These are phyloP conservation scores for Hydrangea macrophylla DNA, from an alignment of 148 eudicot genomes.

Conservation along the genomic window DNA sequence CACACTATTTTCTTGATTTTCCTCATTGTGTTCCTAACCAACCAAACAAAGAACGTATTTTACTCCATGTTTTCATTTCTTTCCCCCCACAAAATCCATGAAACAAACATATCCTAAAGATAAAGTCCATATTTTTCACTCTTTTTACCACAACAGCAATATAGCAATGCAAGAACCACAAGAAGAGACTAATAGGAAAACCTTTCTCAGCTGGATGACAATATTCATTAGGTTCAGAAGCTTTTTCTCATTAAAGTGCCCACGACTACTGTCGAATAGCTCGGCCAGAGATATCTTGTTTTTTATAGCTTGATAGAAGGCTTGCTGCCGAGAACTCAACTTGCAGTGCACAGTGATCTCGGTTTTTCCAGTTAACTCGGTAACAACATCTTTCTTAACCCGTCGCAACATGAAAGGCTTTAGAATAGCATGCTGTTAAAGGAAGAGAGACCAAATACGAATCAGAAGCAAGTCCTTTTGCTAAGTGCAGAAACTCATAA, in stretches of 20 bases:
- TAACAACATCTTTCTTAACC: conserved; percentile 89
- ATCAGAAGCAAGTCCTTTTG: not conserved
- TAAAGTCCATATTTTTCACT: not conserved
- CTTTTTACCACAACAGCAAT: not conserved
- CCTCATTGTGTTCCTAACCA: too few species aligned
- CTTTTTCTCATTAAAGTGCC: conserved; percentile 82
- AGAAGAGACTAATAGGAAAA: conserved; percentile 16
- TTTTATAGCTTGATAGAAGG: conserved; percentile 96
- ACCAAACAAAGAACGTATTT: too few species aligned
- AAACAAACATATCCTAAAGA: too few species aligned
- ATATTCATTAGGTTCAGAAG: conserved; percentile 92
- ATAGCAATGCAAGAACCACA: conserved; percentile 3
- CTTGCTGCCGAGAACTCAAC: conserved; percentile 96
- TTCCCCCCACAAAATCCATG: too few species aligned
- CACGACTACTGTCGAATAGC: conserved; percentile 88
- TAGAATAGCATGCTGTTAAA: conserved; percentile 87
- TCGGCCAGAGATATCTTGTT: conserved; percentile 95
- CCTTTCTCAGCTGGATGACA: conserved; percentile 98
- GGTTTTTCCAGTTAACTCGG: conserved; percentile 89
- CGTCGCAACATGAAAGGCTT: conserved; percentile 98
- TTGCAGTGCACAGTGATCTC: conserved; percentile 93
- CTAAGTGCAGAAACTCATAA: not conserved
- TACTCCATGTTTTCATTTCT: too few species aligned
- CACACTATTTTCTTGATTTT: too few species aligned
- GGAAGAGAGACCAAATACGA: conserved; percentile 5